Evolutionary conservation across 2,329 filamentous ascomycete species (phyloP), one percentile per base, ranked within the genome.

Genomic region (Magnaporthiopsis rhizophila): DNA sequence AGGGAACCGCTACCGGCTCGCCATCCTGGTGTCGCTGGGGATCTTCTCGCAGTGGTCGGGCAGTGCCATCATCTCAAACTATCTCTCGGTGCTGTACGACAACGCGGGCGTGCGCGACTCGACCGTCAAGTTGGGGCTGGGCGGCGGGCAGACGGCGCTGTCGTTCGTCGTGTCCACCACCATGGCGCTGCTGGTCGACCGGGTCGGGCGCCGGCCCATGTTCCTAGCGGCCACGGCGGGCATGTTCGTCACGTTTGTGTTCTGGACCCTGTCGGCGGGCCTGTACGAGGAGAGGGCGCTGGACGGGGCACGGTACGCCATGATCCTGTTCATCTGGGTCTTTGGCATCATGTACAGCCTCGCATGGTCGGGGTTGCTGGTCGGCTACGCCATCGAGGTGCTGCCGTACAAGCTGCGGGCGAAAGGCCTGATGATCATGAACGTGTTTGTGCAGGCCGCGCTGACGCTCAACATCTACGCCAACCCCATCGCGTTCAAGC

Each of bases 1-100:
- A 21, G 66, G 65, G 64, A 69, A 67, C 64, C 66, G 66, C 63
- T 65, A 66, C 61, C 67, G 68, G n/a, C 65, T 69, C 30, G 57
- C 67, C 34, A 63, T 69, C 28, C 63, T 66, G 8, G 30, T 65
- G 59, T 67, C 82, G 1, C 77, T 86, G 32, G 84, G 83, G 69
- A 72, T 86, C 66, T 85, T 86, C 74, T 85, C 82, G 0, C 83
- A 86, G 72, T 86, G 82, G 78, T 83, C 79, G 50, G 84, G 85
- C 64, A 86, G 86, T 71, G 83, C 80, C 65, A 79, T 86, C 61
- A 82, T 86, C 68, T 83, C 79, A 65, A 86, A 86, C 75, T 87
- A 86, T 68, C 78, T 82, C 57, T 81, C 77, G 65, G 75, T 78
- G 65, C 80, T 86, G 61, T 85, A 85, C 73, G 72, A 78, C 57